These are phyloP conservation scores for Neonectria magnoliae DNA, from an alignment of 2,329 filamentous ascomycete genomes.

Conservation along the genomic window DNA sequence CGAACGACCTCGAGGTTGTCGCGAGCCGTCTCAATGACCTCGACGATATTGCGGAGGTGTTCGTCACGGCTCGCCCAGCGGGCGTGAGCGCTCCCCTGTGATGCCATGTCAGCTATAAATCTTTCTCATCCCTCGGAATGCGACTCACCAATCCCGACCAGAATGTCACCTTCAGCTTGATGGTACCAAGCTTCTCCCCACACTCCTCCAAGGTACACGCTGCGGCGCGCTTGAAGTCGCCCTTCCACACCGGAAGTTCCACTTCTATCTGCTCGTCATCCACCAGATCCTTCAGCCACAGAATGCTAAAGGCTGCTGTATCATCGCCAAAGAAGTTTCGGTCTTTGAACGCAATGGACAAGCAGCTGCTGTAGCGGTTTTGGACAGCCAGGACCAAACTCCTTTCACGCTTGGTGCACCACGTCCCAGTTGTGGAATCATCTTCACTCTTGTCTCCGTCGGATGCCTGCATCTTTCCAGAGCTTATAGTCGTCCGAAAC, in stretches of 20 bases:
- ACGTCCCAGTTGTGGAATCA: conserved; percentile 45
- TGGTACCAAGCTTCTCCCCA: conserved; percentile 58
- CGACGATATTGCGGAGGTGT: conserved; percentile 51
- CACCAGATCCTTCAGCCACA: conserved; percentile 75
- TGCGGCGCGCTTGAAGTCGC: conserved; percentile 60
- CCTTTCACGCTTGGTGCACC: conserved; percentile 60
- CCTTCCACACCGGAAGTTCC: conserved; percentile 72
- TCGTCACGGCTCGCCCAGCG: conserved; percentile 48
- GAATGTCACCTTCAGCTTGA: conserved; percentile 53
- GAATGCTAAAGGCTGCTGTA: conserved; percentile 68
- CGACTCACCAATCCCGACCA: conserved; percentile 49
- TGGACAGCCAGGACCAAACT: conserved; percentile 63
- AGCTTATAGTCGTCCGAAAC: conserved; percentile 65
- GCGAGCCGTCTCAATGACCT: conserved; percentile 58
- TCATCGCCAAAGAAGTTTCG: conserved; percentile 59
- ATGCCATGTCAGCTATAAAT: conserved; percentile 13
- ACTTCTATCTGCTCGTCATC: conserved; percentile 73
- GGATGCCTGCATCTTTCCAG: conserved; percentile 66
- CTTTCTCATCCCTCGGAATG: not conserved
- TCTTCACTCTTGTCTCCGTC: conserved; percentile 49
- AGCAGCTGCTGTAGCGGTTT: conserved; percentile 64
- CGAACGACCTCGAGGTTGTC: conserved; percentile 47
- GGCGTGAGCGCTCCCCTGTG: conserved; percentile 49
- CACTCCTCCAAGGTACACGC: conserved; percentile 54
- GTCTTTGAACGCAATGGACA: conserved; percentile 66